Evolutionary conservation across 805 yeast species (phyloP), one percentile per base, ranked within the genome.

Genomic region (Yamadazyma laniorum): DNA sequence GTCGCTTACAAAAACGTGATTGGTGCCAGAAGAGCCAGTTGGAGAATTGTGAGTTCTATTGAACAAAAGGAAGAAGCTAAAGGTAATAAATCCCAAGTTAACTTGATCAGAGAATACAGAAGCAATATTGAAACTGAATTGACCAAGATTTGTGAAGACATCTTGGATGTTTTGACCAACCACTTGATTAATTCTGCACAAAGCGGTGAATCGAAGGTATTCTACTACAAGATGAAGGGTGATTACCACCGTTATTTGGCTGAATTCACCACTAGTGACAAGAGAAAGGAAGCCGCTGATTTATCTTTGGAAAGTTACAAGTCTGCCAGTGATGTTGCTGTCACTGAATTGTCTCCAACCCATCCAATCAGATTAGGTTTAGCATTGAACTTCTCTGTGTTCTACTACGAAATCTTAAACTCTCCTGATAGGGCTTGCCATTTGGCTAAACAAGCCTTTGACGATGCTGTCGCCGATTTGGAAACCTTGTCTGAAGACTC

Each of bases 401-500:
- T 91, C 74, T 93, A 91, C 80, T 91, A 91, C 65, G 99, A 91
- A 76, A 95, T 93, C 61, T 85, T 90, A 70, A 90, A 91, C 72
- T 86, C 96, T 43, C 98, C 99, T 57, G 97, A 91, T 67, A 87
- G 95, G 70, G 99, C 99, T 55, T 91, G 99, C 70, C 95, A 90
- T 67, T 80, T 91, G 67, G 99, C 99, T 59, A 93, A 91, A 72
- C 96, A 91, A 74, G 98, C 99, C 27, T 91, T 93, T 56, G 99
- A 91, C 69, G 98, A 91, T 63, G 99, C 99, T 49, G 95, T 91
- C 64, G 96, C 99, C 49, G 98, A 93, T 74, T 80, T 91, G 65
- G 99, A 91, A 72, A 87, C 97, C 52, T 77, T 91, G 63, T 86
- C 95, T 32, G 99, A 91, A 74, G 99, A 91, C 74, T 85, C 96